Percentiles rank a stretch among this genome's conserved stretches.
phyloP scores from a whole-genome alignment of 352 stramenopile species.

The Phytophthora boehmeriae region DNA sequence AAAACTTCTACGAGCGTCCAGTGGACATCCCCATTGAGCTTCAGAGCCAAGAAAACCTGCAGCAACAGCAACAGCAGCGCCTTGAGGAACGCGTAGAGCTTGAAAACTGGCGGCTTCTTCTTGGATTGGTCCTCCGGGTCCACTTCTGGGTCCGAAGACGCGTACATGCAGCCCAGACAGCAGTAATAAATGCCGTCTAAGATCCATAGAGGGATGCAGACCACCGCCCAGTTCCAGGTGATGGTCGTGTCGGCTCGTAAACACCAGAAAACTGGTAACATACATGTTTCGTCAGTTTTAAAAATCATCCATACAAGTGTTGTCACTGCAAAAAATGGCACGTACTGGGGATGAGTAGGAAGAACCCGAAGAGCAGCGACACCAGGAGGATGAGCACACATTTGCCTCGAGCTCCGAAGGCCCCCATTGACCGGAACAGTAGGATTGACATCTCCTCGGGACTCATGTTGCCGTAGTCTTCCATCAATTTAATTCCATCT shows the following conservation, averaged over 20 bases:
- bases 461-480: conserved; percentile 86
- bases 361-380: conserved; percentile 83
- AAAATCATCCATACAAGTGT: conserved; percentile 9
- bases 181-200: conserved; percentile 79
- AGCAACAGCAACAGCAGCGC: conserved; percentile 73
- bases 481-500: conserved; percentile 90
- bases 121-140: conserved; percentile 67
- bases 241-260: conserved; percentile 77
- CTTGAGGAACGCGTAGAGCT: conserved; percentile 87
- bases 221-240: conserved; percentile 78
- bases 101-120: conserved; percentile 56
- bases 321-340: conserved; percentile 5
- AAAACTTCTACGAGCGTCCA: conserved; percentile 72
- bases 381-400: conserved; percentile 73
- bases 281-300: conserved; percentile 14
- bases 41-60: conserved; percentile 85
- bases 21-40: conserved; percentile 72
- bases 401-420: conserved; percentile 70
- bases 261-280: conserved; percentile 77
- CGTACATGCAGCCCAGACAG: conserved; percentile 66
- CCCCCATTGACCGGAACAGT: conserved; percentile 77
- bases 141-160: conserved; percentile 48
- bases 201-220: conserved; percentile 86
- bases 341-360: conserved; percentile 86
- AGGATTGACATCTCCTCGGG: conserved; percentile 71